phyloP scores from a whole-genome alignment of 1,284 basidiomycete genomes.

The Chalciporus sp. region DNA sequence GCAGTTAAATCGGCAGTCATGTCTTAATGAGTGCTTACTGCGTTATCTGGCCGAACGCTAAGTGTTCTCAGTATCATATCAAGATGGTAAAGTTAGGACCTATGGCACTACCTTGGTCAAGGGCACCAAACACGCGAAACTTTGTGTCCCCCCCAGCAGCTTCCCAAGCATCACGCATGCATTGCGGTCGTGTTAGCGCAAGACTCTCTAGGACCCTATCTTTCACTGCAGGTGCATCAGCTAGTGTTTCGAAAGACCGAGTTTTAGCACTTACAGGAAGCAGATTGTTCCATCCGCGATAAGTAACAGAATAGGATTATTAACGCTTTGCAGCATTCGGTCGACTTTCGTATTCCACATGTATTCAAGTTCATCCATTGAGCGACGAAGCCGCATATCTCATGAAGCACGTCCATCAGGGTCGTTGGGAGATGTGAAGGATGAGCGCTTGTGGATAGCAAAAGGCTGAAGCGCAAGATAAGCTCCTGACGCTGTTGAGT shows the following conservation, averaged over 20 bases:
- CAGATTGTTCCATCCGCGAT: slow-evolving; percentile 23
- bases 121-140: slow-evolving; percentile 14
- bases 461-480: slow-evolving; percentile 22
- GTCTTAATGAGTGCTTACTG: slow-evolving; percentile 16
- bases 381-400: slow-evolving; percentile 21
- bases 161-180: slow-evolving; percentile 26
- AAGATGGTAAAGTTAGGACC: neutral
- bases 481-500: slow-evolving; percentile 27
- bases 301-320: slow-evolving; percentile 39
- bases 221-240: slow-evolving; percentile 36
- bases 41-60: slow-evolving; percentile 21
- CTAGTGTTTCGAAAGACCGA: neutral
- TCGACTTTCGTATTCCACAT: slow-evolving; percentile 31
- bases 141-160: slow-evolving; percentile 13
- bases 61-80: slow-evolving; percentile 6
- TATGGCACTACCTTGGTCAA: slow-evolving; percentile 21
- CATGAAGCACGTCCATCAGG: slow-evolving; percentile 20
- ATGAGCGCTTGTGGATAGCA: slow-evolving; percentile 17
- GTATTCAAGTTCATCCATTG: slow-evolving; percentile 28
- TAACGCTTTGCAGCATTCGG: slow-evolving; percentile 37
- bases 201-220: slow-evolving; percentile 44
- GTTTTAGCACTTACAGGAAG: slow-evolving; percentile 28
- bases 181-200: slow-evolving; percentile 17
- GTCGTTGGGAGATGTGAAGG: slow-evolving; percentile 18
- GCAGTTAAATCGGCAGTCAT: neutral